phyloP scores from a whole-genome alignment of 495 filamentous ascomycete genomes.

The Letharia columbiana region DNA sequence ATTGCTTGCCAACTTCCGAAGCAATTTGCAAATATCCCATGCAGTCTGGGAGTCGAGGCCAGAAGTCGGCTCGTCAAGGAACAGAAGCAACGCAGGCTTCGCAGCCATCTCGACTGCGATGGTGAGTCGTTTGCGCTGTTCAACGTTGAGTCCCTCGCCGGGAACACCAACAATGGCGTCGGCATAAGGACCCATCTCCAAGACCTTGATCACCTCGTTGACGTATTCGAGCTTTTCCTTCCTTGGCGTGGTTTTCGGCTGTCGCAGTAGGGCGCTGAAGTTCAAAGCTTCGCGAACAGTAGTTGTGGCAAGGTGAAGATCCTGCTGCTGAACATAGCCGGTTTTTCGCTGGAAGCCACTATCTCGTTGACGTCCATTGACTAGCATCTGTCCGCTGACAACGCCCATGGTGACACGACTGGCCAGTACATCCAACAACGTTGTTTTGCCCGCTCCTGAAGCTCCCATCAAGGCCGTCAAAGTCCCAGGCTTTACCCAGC shows the following conservation, averaged over 20 bases:
- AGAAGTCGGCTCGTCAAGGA: conserved; percentile 84
- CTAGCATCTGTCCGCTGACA: conserved; percentile 75
- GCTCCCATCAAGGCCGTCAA: conserved; percentile 61
- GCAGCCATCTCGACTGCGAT: conserved; percentile 90
- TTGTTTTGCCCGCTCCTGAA: conserved; percentile 55
- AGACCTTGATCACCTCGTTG: conserved; percentile 80
- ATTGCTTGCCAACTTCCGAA: conserved; percentile 72
- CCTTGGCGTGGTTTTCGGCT: conserved; percentile 58
- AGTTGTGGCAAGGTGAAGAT: conserved; percentile 77
- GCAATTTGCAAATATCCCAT: conserved; percentile 70
- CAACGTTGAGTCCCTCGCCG: conserved; percentile 85
- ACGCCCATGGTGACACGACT: conserved; percentile 79
- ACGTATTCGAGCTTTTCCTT: conserved; percentile 79
- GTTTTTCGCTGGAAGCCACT: conserved; percentile 86
- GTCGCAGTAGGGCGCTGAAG: conserved; percentile 78
- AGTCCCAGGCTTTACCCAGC: conserved; percentile 87
- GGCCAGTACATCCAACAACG: conserved; percentile 48
- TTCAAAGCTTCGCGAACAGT: conserved; percentile 77
- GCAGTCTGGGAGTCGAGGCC: conserved; percentile 80
- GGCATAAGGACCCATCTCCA: conserved; percentile 82
- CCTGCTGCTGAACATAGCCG: conserved; percentile 92
- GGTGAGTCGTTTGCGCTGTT: conserved; percentile 81
- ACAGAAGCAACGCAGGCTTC: conserved; percentile 80
- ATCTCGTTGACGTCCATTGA: conserved; percentile 68
- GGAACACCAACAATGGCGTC: conserved; percentile 83